phyloP scores from a whole-genome alignment of 1,139 yeast genomes.

The Pneumocystis carinii region DNA sequence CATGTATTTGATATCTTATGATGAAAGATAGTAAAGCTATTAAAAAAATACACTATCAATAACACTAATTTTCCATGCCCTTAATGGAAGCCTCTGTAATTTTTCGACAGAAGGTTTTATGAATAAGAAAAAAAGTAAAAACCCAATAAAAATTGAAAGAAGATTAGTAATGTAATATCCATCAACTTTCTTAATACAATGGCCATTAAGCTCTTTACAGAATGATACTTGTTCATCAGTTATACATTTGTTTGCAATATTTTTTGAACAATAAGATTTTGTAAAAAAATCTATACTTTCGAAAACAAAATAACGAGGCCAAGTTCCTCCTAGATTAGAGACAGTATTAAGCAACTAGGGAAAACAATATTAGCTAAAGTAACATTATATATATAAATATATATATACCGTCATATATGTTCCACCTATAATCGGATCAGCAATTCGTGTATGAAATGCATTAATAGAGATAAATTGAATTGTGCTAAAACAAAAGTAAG shows the following conservation, averaged over 20 bases:
- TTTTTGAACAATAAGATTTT: conserved; percentile 38
- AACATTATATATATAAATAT: background rate
- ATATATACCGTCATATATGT: conserved; percentile 67
- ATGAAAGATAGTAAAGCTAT: background rate
- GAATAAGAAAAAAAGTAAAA: conserved; percentile 50
- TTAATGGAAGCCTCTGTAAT: conserved; percentile 47
- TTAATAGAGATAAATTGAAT: conserved; percentile 87
- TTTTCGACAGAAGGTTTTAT: conserved; percentile 43
- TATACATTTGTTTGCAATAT: conserved; percentile 1
- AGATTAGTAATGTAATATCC: conserved; percentile 74
- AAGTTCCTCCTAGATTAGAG: conserved; percentile 89
- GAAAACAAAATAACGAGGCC: conserved; percentile 78
- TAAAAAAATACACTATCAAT: background rate
- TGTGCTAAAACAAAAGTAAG: conserved; percentile 85
- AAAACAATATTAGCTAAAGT: background rate
- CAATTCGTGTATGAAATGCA: conserved; percentile 88
- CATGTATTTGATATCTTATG: background rate
- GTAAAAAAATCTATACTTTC: conserved; percentile 70
- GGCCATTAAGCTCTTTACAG: conserved; percentile 44
- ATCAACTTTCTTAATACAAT: conserved; percentile 42
- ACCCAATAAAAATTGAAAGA: conserved; percentile 54
- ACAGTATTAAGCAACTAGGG: conserved; percentile 59
- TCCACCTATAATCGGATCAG: conserved; percentile 92
- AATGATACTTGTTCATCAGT: conserved; percentile 8
- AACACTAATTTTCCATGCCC: conserved; percentile 49